These are phyloP conservation scores for Saksenaea oblongispora DNA, from an alignment of 371 early-diverging fungal species.

Conservation along the genomic window DNA sequence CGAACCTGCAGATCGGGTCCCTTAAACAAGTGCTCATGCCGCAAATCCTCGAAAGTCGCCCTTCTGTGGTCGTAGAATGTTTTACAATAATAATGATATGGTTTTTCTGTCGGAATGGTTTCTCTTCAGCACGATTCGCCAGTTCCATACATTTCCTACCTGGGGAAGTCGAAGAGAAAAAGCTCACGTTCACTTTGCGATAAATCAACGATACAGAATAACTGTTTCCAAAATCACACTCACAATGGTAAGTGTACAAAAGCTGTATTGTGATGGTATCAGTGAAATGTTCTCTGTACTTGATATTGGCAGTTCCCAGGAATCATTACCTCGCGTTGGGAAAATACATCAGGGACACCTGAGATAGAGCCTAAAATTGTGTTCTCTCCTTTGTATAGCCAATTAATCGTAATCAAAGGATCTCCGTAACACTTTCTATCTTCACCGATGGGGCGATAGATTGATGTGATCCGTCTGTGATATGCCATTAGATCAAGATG, in stretches of 20 bases:
- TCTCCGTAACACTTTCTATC: not conserved
- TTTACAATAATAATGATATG: slow-evolving; percentile 16
- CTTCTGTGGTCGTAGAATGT: slow-evolving; percentile 18
- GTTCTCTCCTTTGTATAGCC: not conserved
- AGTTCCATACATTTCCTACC: not conserved
- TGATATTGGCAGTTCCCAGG: too few relatives aligned
- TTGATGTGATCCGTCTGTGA: not conserved
- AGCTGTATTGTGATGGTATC: not conserved
- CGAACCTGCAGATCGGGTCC: not conserved
- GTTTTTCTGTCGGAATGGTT: not conserved
- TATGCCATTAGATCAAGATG: not conserved
- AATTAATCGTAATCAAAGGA: not conserved
- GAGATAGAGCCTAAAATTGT: not conserved
- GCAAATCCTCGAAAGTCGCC: slow-evolving; percentile 13
- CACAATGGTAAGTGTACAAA: not conserved
- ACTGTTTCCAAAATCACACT: not conserved
- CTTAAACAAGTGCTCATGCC: not conserved
- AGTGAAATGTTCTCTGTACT: not conserved
- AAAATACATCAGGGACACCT: not conserved
- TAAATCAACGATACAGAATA: not conserved
- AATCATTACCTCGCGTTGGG: not conserved
- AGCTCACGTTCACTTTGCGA: not conserved
- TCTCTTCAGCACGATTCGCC: not conserved
- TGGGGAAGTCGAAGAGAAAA: not conserved
- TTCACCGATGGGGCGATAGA: not conserved